A percentile compares a stretch with the other conserved stretches of the same genome.
These are phyloP conservation scores for Rutstroemia sp. DNA, from an alignment of 2,329 filamentous ascomycete genomes.

Conservation along the genomic window DNA sequence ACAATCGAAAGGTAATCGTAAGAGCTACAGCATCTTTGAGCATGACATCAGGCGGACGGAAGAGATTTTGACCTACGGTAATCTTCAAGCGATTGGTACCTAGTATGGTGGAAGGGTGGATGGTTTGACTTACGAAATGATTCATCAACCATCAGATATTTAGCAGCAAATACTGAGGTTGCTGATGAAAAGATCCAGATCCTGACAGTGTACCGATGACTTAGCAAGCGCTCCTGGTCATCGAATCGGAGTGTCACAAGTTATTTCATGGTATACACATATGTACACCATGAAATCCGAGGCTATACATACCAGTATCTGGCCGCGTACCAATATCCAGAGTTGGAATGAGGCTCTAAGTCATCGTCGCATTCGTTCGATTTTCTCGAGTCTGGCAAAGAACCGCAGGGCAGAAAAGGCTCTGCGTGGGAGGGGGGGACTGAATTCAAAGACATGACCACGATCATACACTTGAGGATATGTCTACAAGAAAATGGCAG, in stretches of 20 bases:
- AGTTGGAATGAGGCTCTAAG: not conserved
- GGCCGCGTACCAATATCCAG: not conserved
- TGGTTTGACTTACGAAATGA: not conserved
- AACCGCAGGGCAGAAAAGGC: not conserved
- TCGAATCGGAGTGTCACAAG: not conserved
- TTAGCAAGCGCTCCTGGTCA: not conserved
- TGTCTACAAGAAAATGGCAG: too few relatives aligned
- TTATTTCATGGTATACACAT: too few relatives aligned
- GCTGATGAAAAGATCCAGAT: not conserved
- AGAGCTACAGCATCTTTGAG: not conserved
- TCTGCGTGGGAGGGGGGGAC: too few relatives aligned
- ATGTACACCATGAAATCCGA: not conserved
- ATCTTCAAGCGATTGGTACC: slow-evolving; percentile 2
- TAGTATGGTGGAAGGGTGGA: not conserved
- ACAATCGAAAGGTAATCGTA: not conserved
- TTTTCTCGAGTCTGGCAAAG: not conserved
- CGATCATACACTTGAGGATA: too few relatives aligned
- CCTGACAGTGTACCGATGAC: not conserved
- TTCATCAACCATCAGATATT: not conserved
- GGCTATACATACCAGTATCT: not conserved
- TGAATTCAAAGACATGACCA: too few relatives aligned
- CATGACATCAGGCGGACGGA: not conserved
- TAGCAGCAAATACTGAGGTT: not conserved
- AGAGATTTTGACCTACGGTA: not conserved
- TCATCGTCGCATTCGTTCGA: not conserved